Conservation (phyloP, 1,284 basidiomycete species). For the Naganishia liquefaciens region DNA sequence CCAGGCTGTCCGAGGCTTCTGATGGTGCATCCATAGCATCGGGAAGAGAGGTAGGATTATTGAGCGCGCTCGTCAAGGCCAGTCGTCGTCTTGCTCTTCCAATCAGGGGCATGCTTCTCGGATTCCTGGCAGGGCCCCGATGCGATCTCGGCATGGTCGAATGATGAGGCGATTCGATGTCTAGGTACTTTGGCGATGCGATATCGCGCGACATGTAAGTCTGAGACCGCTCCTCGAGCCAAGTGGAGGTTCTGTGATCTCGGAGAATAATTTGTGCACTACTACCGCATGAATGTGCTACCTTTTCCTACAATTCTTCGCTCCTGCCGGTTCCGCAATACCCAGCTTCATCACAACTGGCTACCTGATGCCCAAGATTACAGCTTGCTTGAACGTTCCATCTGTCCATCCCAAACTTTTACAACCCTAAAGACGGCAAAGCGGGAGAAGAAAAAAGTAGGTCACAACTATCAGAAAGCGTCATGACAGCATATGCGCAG, state of each 20-base stretch:
- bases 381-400: conserved; percentile 29
- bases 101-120: not conserved
- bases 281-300: too few relatives aligned
- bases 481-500: too few relatives aligned
- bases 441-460: not conserved
- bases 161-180: not conserved
- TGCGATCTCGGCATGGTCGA: not conserved
- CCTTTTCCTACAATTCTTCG: too few relatives aligned
- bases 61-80: conserved; percentile 15
- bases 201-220: not conserved
- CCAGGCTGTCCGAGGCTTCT: not conserved
- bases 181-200: not conserved
- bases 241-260: conserved; percentile 13
- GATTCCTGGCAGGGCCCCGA: not conserved
- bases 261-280: too few relatives aligned
- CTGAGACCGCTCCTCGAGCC: not conserved
- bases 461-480: not conserved
- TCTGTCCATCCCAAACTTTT: conserved; percentile 34
- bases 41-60: not conserved
- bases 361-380: not conserved
- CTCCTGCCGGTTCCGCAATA: too few relatives aligned
- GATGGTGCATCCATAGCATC: not conserved
- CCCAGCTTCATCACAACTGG: not conserved
- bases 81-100: conserved; percentile 5
- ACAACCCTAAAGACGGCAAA: conserved; percentile 23